Percentiles rank a stretch among this genome's conserved stretches.
These are phyloP conservation scores for Piper betle DNA, from an alignment of 164 flowering plant species.

Conservation along the genomic window DNA sequence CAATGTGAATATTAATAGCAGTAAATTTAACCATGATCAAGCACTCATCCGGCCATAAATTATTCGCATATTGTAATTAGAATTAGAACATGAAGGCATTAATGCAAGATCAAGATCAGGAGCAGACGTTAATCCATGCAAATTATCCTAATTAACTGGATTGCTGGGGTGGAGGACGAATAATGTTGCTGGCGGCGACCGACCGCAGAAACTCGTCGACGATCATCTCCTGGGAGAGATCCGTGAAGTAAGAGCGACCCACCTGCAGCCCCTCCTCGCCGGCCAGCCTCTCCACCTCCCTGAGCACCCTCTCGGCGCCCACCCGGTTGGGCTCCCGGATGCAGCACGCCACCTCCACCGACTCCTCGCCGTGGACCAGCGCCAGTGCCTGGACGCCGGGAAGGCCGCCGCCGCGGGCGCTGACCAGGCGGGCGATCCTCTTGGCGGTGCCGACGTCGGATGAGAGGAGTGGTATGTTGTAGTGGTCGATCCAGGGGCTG, in stretches of 20 bases:
- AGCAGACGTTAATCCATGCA: no score
- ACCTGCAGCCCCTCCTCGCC: conserved; percentile 50
- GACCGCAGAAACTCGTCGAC: conserved; percentile 20
- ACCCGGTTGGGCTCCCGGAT: conserved; percentile 45
- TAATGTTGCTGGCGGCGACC: not conserved
- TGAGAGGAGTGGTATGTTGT: conserved; percentile 55
- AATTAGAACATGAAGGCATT: no score
- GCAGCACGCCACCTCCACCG: conserved; percentile 62
- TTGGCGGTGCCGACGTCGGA: conserved; percentile 34
- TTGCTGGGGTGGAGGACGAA: conserved; percentile 5
- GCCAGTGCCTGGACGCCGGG: conserved; percentile 60
- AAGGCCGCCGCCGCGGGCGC: conserved; percentile 73
- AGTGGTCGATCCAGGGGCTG: conserved; percentile 43
- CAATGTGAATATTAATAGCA: no score
- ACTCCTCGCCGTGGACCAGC: conserved; percentile 53
- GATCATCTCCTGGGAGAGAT: conserved; percentile 47
- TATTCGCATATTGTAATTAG: no score
- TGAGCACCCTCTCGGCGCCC: conserved; percentile 56
- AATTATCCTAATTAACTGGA: no score
- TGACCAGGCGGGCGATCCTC: conserved; percentile 48
- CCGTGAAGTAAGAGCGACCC: conserved; percentile 66
- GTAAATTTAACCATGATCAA: no score
- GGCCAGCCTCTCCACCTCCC: conserved; percentile 44
- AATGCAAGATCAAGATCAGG: no score
- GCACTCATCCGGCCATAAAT: no score